Conservation (phyloP, 148 eudicot species). For the Rhododendron ovatum region DNA sequence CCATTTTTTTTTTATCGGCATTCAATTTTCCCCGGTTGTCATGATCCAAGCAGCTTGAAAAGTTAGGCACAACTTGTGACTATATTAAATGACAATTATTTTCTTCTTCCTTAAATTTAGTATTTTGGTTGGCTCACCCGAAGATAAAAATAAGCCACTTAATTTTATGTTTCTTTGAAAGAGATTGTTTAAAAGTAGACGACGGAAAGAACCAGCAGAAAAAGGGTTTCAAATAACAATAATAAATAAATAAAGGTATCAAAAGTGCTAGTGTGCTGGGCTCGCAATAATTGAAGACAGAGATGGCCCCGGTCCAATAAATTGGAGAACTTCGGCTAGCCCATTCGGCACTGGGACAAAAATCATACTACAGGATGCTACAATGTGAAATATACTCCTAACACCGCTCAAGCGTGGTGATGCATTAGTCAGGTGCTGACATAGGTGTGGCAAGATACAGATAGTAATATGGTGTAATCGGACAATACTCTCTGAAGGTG, state of each 20-base stretch:
- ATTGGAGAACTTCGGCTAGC: background rate
- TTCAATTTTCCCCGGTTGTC: background rate
- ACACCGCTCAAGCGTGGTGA: no score
- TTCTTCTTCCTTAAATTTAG: background rate
- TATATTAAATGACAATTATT: background rate
- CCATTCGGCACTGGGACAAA: background rate
- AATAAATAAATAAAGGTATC: no score
- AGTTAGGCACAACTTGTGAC: background rate
- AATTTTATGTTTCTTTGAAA: background rate
- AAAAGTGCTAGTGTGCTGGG: background rate
- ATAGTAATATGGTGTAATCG: no score
- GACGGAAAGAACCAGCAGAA: background rate
- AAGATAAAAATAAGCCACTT: background rate
- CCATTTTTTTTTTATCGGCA: no score
- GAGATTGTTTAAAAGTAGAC: background rate
- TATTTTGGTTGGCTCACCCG: background rate
- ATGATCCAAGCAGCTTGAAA: background rate
- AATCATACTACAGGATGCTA: background rate
- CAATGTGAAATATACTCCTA: background rate
- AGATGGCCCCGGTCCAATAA: background rate
- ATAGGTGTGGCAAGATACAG: no score
- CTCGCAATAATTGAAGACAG: background rate
- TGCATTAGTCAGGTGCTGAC: no score
- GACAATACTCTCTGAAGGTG: no score
- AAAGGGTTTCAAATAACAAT: background rate